These are phyloP conservation scores for Fusarium sp. DNA, from an alignment of 2,329 filamentous ascomycete genomes.

Conservation along the genomic window DNA sequence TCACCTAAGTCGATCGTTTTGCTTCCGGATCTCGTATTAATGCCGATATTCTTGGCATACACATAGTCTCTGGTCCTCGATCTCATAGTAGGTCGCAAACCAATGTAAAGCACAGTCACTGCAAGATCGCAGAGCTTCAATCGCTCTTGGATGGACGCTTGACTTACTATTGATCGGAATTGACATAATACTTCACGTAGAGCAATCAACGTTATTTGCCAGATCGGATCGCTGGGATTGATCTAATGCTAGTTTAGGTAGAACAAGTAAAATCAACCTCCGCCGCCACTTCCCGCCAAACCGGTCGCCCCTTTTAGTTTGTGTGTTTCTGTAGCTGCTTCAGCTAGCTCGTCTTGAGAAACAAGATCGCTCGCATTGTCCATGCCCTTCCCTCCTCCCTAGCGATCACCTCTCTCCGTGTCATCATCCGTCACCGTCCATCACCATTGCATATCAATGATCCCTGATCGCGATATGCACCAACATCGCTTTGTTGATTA, in stretches of 20 bases:
- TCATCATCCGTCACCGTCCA: background rate
- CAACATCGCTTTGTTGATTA: conserved; percentile 34
- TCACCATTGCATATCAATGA: background rate
- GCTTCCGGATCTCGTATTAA: background rate
- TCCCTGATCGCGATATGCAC: background rate
- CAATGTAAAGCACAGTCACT: background rate
- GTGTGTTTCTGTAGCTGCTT: conserved; percentile 15
- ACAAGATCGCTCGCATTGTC: conserved; percentile 35
- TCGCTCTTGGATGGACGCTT: background rate
- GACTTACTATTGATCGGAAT: too few relatives aligned
- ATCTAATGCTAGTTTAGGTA: conserved; percentile 27
- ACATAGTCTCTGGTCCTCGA: background rate
- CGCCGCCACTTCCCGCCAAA: conserved; percentile 53
- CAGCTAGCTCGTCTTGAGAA: background rate
- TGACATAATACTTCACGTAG: background rate
- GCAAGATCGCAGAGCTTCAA: background rate
- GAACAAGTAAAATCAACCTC: conserved; percentile 47
- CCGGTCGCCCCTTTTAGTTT: conserved; percentile 52
- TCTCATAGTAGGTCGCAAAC: background rate
- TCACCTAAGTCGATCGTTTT: background rate
- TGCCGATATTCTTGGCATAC: background rate
- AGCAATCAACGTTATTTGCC: background rate
- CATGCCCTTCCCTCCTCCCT: conserved; percentile 36
- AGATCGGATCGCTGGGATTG: conserved; percentile 25
- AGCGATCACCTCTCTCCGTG: conserved; percentile 24